Base-by-base conservation (phyloP, 495 filamentous ascomycete species). In the Penicillium robsamsonii region DNA sequence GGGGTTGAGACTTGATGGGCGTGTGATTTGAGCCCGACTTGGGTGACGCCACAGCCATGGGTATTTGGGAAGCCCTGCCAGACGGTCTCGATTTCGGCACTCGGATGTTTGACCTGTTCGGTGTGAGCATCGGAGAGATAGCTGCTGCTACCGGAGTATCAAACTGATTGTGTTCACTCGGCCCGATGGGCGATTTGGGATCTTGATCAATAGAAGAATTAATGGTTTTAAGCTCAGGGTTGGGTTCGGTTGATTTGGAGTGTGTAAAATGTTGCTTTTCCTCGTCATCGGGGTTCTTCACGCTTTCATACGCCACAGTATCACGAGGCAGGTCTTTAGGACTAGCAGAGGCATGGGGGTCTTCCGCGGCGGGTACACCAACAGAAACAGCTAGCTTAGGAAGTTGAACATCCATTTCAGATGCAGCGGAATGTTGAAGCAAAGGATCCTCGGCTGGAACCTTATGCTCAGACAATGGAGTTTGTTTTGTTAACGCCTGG, bases 381-480 rank as follows among this genome's bases (percentile, higher is more conserved):
- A 13, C n/a, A 7, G 53, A 27, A 15, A 33, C 24, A 4, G 22
- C 15, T 22, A 31, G 24, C 13, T 40, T 10, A 6, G 53, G 25
- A 8, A 35, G 12, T 15, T 46, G 24, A n/a, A 45, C 7, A 0
- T 38, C 31, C 6, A 12, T 10, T 42, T 55, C 53, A 27, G 20
- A 13, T 45, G 12, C 17, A 18, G 42, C n/a, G 33, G 31, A 18
- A 24, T 25, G 49, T 18, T 54, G 47, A 20, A 42, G 17, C 17
- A 55, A 61, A 4, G 35, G 22, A 25, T 60, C 54, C 24, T 58
- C 54, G 9, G 48, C 51, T 2, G 33, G 20, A 29, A 9, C 4
- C 25, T 27, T 29, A n/a, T 56, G 55, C 31, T 67, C 65, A 15
- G 48, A 43, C 5, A 65, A 38, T 5, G 49, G 56, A 42, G 12